Evolutionary conservation across 495 filamentous ascomycete species (phyloP), one percentile per base, ranked within the genome.

Genomic region (Penicillium paradoxum): DNA sequence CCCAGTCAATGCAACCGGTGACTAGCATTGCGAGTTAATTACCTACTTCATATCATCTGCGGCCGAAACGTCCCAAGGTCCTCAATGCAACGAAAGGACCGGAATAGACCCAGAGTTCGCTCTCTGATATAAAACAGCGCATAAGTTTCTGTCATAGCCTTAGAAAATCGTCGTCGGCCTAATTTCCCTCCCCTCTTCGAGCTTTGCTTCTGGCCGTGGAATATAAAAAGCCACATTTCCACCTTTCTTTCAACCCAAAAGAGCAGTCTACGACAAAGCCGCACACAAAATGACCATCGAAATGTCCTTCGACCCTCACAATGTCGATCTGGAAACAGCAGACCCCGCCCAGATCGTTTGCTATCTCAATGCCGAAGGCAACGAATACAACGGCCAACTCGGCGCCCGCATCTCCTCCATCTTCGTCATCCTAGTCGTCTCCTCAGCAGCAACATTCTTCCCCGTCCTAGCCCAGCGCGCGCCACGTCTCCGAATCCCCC

Each of bases 391-490:
- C 19, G 74, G 74, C 41, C 66, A 64, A 9, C 45, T 75, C 2
- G 74, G 74, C 25, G 70, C 69, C 0, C 68, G 74, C 6, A 59
- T 77, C 38, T 77, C 73, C 0, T 54, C 75, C 22, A 66, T 77
- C 46, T 76, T 77, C 49, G 74, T 77, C 14, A 76, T 76, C 45
- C 55, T 74, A 5, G 42, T 73, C 33, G 50, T 69, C 47, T 76
- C 74, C 24, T 62, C 58, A 1, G 29, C 47, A 57, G 74, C 74
- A 6, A 78, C 83, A 13, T 72, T 87, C 55, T 79, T 90, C 38
- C 89, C 89, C 6, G 75, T 90, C 21, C 60, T 82, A 42, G 81
- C 89, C 7, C 75, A 77, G 19, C 72, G 81, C 17, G 62, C 76
- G 13, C 73, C 72, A 15, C 71, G 72, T 5, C 55, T 89, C 44